Conservation (phyloP, 164 flowering plant species). For the Hamamelis virginiana region DNA sequence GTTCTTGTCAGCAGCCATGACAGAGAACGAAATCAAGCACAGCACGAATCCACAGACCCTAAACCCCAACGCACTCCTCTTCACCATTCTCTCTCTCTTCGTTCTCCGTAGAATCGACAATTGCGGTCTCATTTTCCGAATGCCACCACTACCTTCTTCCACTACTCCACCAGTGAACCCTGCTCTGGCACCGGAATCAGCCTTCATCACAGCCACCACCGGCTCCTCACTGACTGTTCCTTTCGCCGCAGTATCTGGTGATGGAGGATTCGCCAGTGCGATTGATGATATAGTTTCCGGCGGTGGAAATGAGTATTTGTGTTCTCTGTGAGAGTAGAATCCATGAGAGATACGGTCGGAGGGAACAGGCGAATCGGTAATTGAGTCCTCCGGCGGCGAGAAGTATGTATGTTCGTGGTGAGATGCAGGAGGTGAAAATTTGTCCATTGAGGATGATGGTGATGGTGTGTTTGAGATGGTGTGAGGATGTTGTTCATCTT, state of each 20-base stretch:
- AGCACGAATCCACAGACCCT: constrained; percentile 41
- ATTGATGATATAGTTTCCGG: not conserved
- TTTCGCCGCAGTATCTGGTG: constrained; percentile 1
- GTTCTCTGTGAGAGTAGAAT: not conserved
- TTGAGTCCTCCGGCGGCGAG: too few species aligned
- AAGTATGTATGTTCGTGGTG: too few species aligned
- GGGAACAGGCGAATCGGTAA: not conserved
- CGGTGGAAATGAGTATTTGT: not conserved
- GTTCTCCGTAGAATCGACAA: constrained; percentile 22
- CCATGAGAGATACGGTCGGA: constrained; percentile 6
- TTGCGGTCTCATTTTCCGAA: constrained; percentile 7
- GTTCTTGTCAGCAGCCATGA: constrained; percentile 54
- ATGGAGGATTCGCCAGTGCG: not conserved
- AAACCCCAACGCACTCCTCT: constrained; percentile 33
- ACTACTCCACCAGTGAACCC: not conserved
- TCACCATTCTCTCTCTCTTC: constrained; percentile 25
- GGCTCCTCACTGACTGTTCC: constrained; percentile 11
- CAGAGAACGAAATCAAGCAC: constrained; percentile 52
- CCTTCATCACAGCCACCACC: constrained; percentile 6
- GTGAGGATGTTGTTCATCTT: not conserved
- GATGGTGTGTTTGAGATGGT: not conserved
- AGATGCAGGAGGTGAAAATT: too few species aligned
- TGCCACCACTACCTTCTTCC: constrained; percentile 8
- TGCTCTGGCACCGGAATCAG: not conserved
- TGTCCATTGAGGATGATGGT: too few species aligned